Conservation (phyloP, 371 early-diverging fungal genomes). For the Nosema muscidifuracis region DNA sequence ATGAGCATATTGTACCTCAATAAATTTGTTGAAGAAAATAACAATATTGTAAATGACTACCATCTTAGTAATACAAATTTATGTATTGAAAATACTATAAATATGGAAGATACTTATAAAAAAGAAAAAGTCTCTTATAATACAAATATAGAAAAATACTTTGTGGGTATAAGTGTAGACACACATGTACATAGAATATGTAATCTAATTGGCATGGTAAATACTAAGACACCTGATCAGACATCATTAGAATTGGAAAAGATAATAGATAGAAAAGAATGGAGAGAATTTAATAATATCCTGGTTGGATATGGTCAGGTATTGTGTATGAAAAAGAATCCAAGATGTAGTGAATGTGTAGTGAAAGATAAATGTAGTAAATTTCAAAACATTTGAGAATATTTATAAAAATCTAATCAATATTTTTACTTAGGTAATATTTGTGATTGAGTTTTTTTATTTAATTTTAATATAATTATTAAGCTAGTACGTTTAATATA, state of each 20-base stretch:
- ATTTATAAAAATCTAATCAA: not conserved
- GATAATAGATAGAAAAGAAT: slow-evolving; percentile 65
- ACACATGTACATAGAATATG: slow-evolving; percentile 88
- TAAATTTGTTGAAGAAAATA: slow-evolving; percentile 56
- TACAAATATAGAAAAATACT: too few relatives aligned
- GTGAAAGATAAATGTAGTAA: slow-evolving; percentile 61
- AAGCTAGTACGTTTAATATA: too few relatives aligned
- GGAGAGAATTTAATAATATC: slow-evolving; percentile 77
- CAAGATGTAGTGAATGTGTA: slow-evolving; percentile 74
- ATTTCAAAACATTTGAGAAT: not conserved
- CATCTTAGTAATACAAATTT: too few relatives aligned
- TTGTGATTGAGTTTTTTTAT: not conserved
- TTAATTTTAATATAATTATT: too few relatives aligned
- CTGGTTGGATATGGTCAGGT: slow-evolving; percentile 91
- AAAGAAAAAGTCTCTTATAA: too few relatives aligned
- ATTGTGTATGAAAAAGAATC: slow-evolving; percentile 69
- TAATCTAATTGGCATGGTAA: slow-evolving; percentile 78
- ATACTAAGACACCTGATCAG: slow-evolving; percentile 64
- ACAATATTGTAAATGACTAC: too few relatives aligned
- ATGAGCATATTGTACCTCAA: slow-evolving; percentile 67
- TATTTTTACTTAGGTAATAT: not conserved
- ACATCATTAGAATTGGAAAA: slow-evolving; percentile 69
- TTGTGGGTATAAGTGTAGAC: slow-evolving; percentile 88
- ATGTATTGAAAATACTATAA: too few relatives aligned
- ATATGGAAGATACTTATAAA: too few relatives aligned